phyloP scores from a whole-genome alignment of 495 filamentous ascomycete genomes.

The Annulohypoxylon stygium region DNA sequence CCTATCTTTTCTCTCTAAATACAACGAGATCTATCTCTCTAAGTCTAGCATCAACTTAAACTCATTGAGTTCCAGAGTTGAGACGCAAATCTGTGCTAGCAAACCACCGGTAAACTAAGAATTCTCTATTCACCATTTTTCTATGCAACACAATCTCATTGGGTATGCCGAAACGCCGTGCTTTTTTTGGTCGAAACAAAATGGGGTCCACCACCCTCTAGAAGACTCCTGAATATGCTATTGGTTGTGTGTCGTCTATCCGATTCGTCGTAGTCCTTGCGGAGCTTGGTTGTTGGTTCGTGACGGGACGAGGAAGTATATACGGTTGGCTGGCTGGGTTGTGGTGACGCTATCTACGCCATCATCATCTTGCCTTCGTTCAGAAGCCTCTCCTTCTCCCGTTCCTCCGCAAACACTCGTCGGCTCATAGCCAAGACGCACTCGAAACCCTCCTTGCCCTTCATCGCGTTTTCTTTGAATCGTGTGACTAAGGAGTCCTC shows the following conservation, averaged over 20 bases:
- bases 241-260: conserved; percentile 44
- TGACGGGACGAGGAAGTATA: not conserved
- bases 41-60: conserved; percentile 1
- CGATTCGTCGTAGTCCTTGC: conserved; percentile 35
- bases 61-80: not conserved
- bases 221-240: conserved; percentile 45
- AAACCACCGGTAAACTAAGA: conserved; percentile 1
- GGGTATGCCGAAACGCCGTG: conserved; percentile 55
- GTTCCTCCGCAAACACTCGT: conserved; percentile 90
- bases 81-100: conserved; percentile 4
- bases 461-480: conserved; percentile 90
- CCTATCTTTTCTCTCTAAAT: conserved; percentile 24
- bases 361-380: conserved; percentile 46
- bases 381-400: conserved; percentile 66
- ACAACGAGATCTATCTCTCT: conserved; percentile 30
- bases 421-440: conserved; percentile 93
- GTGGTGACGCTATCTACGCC: conserved; percentile 24
- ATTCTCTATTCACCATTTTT: conserved; percentile 32
- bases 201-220: conserved; percentile 22
- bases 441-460: conserved; percentile 93
- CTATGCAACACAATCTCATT: conserved; percentile 44
- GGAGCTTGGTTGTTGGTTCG: not conserved
- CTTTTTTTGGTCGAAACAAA: conserved; percentile 41
- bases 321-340: not conserved
- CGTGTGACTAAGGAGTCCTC: conserved; percentile 90